Evolutionary conservation across 2,329 filamentous ascomycete genomes (phyloP), one percentile per base, ranked within the genome.

Genomic region (Hymenoscyphus repandus): DNA sequence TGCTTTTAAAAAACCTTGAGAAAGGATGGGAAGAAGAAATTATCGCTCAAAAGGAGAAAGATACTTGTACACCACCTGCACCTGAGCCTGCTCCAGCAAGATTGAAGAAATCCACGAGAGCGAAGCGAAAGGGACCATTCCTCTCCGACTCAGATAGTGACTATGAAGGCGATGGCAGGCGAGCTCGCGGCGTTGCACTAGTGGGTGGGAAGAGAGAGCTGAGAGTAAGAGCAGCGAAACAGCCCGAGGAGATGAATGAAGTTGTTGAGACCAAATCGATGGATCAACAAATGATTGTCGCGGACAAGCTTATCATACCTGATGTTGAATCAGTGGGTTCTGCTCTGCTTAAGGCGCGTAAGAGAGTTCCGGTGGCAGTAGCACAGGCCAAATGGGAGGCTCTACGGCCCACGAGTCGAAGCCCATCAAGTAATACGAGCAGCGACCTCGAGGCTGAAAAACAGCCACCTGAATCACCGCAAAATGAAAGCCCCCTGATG

Each of bases 91-190:
- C 58, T 7, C 50, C 59, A 5, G 66, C 63, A 32, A 72, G 65
- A 51, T 64, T 51, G 6, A 66, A 59, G 52, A 60, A 56, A 45
- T 48, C 53, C 31, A 58, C 57, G 54, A 61, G 66, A 52, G 73
- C 53, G 34, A 58, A 58, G 54, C 61, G 66, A 52, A 74, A 67
- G 50, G 82, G 80, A 0, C 85, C 85, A 0, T 91, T 91, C 59
- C 64, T 90, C 37, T 79, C 86, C 51, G 85, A 90, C 54, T 89
- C 86, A 0, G 80, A 83, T 44, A 77, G 74, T 45, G 80, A 78
- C 42, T 68, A 69, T 15, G 71, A 73, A 18, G 20, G 48, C 12
- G 51, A 56, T 4, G 53, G 50, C 46, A 41, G 40, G 6, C n/a
- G 39, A 18, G 13, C 54, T 22, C 59, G 60, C 48, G 18, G 40